These are phyloP conservation scores for Collybia sp. DNA, from an alignment of 768 basidiomycete species.

Conservation along the genomic window DNA sequence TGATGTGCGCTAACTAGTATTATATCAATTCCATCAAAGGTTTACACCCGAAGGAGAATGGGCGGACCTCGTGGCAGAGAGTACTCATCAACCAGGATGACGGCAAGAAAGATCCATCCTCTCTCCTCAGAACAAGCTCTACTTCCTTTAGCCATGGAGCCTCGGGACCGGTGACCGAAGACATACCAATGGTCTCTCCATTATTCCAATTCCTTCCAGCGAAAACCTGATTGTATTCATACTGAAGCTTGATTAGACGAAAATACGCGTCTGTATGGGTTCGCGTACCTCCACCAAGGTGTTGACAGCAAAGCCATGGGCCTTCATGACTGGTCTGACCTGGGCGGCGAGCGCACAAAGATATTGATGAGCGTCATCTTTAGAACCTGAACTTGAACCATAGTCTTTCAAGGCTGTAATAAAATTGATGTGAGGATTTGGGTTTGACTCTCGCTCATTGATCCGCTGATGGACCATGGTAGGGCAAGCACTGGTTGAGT, in stretches of 20 bases:
- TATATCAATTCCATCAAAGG: slow-evolving; percentile 6
- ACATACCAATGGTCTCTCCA: slow-evolving; percentile 72
- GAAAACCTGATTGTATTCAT: slow-evolving; percentile 75
- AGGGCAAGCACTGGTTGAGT: no score
- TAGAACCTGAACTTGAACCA: slow-evolving; percentile 15
- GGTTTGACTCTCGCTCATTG: slow-evolving; percentile 66
- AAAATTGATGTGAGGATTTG: slow-evolving; percentile 77
- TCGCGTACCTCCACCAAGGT: slow-evolving; percentile 74
- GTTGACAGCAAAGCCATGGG: slow-evolving; percentile 70
- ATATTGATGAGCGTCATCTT: slow-evolving; percentile 59
- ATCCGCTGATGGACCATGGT: slow-evolving; percentile 71
- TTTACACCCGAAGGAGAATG: not conserved
- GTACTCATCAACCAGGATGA: slow-evolving; percentile 70
- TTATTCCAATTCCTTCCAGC: slow-evolving; percentile 82
- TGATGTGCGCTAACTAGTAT: slow-evolving; percentile 73
- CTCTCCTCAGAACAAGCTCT: slow-evolving; percentile 74
- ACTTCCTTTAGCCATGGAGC: slow-evolving; percentile 2
- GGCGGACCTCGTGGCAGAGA: slow-evolving; percentile 75
- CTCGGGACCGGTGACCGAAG: not conserved
- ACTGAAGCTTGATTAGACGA: slow-evolving; percentile 34
- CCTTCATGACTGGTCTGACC: slow-evolving; percentile 79
- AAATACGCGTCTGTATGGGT: not conserved
- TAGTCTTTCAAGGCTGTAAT: slow-evolving; percentile 48
- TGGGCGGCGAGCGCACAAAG: slow-evolving; percentile 80
- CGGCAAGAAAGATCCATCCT: slow-evolving; percentile 56